Conservation (phyloP, 352 stramenopile genomes). For the Globisporangium viniferum region DNA sequence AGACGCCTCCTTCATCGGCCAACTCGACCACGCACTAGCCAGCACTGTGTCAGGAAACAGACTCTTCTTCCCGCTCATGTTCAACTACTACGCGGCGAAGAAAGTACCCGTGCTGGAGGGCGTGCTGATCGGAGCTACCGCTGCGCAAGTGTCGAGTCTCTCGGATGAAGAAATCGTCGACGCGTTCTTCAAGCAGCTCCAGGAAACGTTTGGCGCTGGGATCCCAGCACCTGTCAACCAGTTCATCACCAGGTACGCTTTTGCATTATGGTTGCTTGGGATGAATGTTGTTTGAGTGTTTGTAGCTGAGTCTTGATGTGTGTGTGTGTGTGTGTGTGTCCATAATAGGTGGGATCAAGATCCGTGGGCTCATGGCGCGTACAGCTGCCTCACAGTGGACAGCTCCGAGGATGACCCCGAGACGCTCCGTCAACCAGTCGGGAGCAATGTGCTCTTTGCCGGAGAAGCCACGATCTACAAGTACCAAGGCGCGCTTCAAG, state of each 20-base stretch:
- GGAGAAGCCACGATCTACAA: slow-evolving; percentile 69
- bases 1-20: slow-evolving; percentile 39
- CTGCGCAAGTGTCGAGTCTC: slow-evolving; percentile 35
- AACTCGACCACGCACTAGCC: slow-evolving; percentile 20
- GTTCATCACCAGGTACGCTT: slow-evolving; percentile 46
- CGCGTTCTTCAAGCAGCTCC: slow-evolving; percentile 41
- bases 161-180: slow-evolving; percentile 42
- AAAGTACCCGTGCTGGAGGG: slow-evolving; percentile 49
- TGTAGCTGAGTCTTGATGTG: not conserved
- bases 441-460: slow-evolving; percentile 49
- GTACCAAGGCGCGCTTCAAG: slow-evolving; percentile 63
- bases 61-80: slow-evolving; percentile 49
- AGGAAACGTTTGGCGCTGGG: slow-evolving; percentile 36
- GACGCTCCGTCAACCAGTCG: slow-evolving; percentile 35
- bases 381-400: slow-evolving; percentile 65
- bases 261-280: not conserved
- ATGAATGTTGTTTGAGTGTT: not conserved
- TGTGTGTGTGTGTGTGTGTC: not conserved
- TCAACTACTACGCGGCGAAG: slow-evolving; percentile 62
- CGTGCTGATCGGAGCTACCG: slow-evolving; percentile 44
- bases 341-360: slow-evolving; percentile 57
- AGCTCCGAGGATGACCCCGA: slow-evolving; percentile 57
- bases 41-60: not conserved
- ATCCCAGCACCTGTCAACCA: slow-evolving; percentile 37
- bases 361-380: slow-evolving; percentile 47